These are phyloP conservation scores for Fusarium cicatricum DNA, from an alignment of 2,329 filamentous ascomycete genomes.

Conservation along the genomic window DNA sequence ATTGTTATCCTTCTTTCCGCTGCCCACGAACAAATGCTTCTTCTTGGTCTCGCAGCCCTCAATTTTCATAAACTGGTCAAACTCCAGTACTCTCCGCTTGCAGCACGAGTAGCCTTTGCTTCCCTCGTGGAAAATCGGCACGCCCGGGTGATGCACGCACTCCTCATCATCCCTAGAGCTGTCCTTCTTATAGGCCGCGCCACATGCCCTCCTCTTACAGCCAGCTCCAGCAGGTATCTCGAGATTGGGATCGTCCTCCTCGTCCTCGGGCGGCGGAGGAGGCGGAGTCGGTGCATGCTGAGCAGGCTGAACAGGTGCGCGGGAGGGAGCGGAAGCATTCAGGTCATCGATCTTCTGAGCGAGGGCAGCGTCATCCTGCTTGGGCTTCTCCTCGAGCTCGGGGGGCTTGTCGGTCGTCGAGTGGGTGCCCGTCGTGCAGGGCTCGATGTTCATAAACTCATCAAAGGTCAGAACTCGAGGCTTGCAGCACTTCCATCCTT, in stretches of 20 bases:
- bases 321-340: slow-evolving; percentile 53
- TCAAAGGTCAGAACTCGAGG: slow-evolving; percentile 96
- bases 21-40: slow-evolving; percentile 85
- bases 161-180: slow-evolving; percentile 72
- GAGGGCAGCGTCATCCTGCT: slow-evolving; percentile 52
- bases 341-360: slow-evolving; percentile 63
- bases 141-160: slow-evolving; percentile 89
- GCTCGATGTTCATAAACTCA: slow-evolving; percentile 92
- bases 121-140: slow-evolving; percentile 95
- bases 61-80: slow-evolving; percentile 98
- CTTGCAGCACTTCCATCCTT: slow-evolving; percentile 99
- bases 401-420: slow-evolving; percentile 81
- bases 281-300: slow-evolving; percentile 61
- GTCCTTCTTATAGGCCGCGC: slow-evolving; percentile 68
- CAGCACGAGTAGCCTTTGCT: slow-evolving; percentile 98
- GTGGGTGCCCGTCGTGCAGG: slow-evolving; percentile 93
- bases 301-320: slow-evolving; percentile 50
- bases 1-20: slow-evolving; percentile 68
- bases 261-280: slow-evolving; percentile 76
- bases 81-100: slow-evolving; percentile 93
- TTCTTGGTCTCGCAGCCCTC: slow-evolving; percentile 86
- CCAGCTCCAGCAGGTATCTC: slow-evolving; percentile 76
- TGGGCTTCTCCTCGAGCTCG: slow-evolving; percentile 65
- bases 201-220: slow-evolving; percentile 83
- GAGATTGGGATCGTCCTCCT: slow-evolving; percentile 82